These are phyloP conservation scores for Truncatella angustata DNA, from an alignment of 2,329 filamentous ascomycete genomes.

Conservation along the genomic window DNA sequence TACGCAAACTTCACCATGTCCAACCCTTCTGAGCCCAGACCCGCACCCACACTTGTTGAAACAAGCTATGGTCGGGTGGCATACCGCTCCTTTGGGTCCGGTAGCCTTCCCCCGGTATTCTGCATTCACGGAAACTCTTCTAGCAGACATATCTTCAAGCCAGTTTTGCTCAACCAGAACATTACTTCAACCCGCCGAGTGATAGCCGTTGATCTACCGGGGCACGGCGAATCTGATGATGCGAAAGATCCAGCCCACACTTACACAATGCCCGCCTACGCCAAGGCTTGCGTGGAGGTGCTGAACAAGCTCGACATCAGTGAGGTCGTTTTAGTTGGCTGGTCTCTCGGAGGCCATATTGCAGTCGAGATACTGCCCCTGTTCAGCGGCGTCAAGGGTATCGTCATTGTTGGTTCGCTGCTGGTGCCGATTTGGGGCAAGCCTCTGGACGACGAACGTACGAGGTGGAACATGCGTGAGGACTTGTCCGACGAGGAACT, in stretches of 20 bases:
- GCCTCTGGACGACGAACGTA: background rate
- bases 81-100: background rate
- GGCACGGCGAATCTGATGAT: background rate
- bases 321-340: background rate
- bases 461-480: background rate
- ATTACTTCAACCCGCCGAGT: background rate
- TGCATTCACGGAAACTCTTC: slow-evolving; percentile 1
- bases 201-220: background rate
- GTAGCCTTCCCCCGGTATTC: background rate
- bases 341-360: background rate
- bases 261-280: background rate
- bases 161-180: background rate
- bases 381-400: background rate
- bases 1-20: no score
- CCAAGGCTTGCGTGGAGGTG: background rate
- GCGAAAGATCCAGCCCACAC: background rate
- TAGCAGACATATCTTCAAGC: background rate
- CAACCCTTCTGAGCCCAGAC: background rate
- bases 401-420: background rate
- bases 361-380: background rate
- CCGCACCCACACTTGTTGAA: background rate
- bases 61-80: background rate
- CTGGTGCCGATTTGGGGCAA: background rate
- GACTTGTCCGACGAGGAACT: background rate
- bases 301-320: background rate